Conservation (phyloP, 805 yeast genomes). For the Wickerhamiella shivajii region DNA sequence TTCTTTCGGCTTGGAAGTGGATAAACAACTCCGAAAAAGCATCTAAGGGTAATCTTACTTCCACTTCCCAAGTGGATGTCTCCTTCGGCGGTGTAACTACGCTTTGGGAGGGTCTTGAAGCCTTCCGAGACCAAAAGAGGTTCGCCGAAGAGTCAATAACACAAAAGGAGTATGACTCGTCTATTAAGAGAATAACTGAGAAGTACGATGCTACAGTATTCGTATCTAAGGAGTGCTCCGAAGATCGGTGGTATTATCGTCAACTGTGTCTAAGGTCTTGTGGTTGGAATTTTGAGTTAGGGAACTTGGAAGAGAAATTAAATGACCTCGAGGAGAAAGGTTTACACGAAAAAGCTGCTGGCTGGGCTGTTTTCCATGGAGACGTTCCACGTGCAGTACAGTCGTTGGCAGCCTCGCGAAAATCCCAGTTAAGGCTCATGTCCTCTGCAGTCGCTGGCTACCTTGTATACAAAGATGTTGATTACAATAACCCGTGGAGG, state of each 20-base stretch:
- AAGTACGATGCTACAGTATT: slow-evolving; percentile 27
- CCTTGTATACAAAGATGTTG: slow-evolving; percentile 42
- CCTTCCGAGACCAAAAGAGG: slow-evolving; percentile 15
- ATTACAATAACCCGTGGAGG: slow-evolving; percentile 69
- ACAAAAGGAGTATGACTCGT: slow-evolving; percentile 33
- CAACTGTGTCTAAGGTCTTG: slow-evolving; percentile 67
- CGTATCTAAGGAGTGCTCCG: slow-evolving; percentile 18
- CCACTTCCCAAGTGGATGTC: slow-evolving; percentile 55
- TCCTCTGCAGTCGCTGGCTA: slow-evolving; percentile 92
- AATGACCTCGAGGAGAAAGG: slow-evolving; percentile 41
- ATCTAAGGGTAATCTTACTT: slow-evolving; percentile 50
- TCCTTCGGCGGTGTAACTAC: slow-evolving; percentile 83
- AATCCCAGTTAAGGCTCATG: slow-evolving; percentile 58
- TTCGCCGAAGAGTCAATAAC: slow-evolving; percentile 16
- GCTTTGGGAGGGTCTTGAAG: slow-evolving; percentile 54
- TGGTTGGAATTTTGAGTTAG: slow-evolving; percentile 76
- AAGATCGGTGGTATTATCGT: slow-evolving; percentile 46
- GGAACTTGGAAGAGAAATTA: slow-evolving; percentile 60
- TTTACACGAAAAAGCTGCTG: slow-evolving; percentile 80
- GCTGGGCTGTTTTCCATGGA: slow-evolving; percentile 93
- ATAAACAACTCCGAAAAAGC: slow-evolving; percentile 54
- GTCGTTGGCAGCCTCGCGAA: slow-evolving; percentile 59
- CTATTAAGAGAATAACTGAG: slow-evolving; percentile 38
- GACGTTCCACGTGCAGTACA: slow-evolving; percentile 68
- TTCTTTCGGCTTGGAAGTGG: slow-evolving; percentile 87